These are phyloP conservation scores for Pythium biforme DNA, from an alignment of 352 stramenopile genomes.

Conservation along the genomic window DNA sequence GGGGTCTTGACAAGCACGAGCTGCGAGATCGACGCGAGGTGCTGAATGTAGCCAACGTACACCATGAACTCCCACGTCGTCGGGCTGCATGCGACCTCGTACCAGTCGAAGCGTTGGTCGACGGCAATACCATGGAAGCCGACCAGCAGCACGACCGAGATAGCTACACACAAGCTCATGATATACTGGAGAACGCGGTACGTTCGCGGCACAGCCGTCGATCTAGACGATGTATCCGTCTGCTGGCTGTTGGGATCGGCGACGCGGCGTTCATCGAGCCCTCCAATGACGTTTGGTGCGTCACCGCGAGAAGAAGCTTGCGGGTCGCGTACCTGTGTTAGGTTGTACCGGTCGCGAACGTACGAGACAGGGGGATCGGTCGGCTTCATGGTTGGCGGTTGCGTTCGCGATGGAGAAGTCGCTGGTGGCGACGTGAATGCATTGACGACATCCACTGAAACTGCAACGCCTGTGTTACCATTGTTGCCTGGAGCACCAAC, in stretches of 20 bases:
- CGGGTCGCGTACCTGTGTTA: neutral
- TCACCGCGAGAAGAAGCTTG: neutral
- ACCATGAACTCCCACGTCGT: constrained; percentile 38
- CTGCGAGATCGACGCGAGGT: constrained; percentile 26
- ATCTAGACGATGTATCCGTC: neutral
- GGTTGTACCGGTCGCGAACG: constrained; percentile 2
- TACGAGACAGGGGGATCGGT: neutral
- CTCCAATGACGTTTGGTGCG: neutral
- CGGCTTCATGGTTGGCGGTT: neutral
- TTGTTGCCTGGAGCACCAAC: neutral
- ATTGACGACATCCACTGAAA: neutral
- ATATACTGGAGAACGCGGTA: constrained; percentile 18
- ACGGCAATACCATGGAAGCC: constrained; percentile 19
- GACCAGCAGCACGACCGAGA: constrained; percentile 23
- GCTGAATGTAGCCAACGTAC: constrained; percentile 31
- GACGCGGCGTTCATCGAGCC: neutral
- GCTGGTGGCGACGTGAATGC: neutral
- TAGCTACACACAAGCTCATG: neutral
- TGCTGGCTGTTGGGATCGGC: neutral
- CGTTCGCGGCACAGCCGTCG: neutral
- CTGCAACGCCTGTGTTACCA: neutral
- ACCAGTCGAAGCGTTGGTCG: constrained; percentile 20
- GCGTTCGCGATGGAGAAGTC: neutral
- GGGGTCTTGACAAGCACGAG: constrained; percentile 26
- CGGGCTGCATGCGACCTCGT: constrained; percentile 9